These are phyloP conservation scores for Tuber melanosporum DNA, from an alignment of 495 filamentous ascomycete genomes.

Conservation along the genomic window DNA sequence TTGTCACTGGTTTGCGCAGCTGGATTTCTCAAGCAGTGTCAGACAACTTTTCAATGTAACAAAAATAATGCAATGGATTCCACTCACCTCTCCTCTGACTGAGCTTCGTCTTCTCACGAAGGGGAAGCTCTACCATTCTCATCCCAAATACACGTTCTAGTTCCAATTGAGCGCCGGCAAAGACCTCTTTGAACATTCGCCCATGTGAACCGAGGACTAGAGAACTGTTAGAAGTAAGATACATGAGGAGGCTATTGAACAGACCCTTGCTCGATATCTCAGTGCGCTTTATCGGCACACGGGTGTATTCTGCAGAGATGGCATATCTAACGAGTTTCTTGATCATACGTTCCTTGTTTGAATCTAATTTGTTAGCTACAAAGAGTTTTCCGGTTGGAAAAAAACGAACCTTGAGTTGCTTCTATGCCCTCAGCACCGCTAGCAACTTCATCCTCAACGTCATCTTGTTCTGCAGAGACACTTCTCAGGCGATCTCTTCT, in stretches of 20 bases:
- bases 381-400: background rate
- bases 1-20: slow-evolving; percentile 55
- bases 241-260: background rate
- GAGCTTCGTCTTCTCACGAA: slow-evolving; percentile 69
- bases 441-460: slow-evolving; percentile 12
- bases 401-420: slow-evolving; percentile 11
- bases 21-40: slow-evolving; percentile 29
- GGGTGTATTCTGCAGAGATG: slow-evolving; percentile 78
- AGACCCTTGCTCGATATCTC: slow-evolving; percentile 71
- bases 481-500: slow-evolving; percentile 11
- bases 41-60: background rate
- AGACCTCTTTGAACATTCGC: slow-evolving; percentile 62
- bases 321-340: slow-evolving; percentile 91
- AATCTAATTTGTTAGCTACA: slow-evolving; percentile 20
- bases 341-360: slow-evolving; percentile 59
- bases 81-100: slow-evolving; percentile 61
- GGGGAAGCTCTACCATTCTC: slow-evolving; percentile 75
- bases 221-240: slow-evolving; percentile 17
- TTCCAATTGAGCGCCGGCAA: slow-evolving; percentile 59
- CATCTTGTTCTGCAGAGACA: slow-evolving; percentile 18
- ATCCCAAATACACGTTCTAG: slow-evolving; percentile 69
- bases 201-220: slow-evolving; percentile 51
- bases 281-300: slow-evolving; percentile 64
- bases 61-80: background rate
- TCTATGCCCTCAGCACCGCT: slow-evolving; percentile 15